These are phyloP conservation scores for Linanthus parryae DNA, from an alignment of 148 eudicot genomes.

Conservation along the genomic window DNA sequence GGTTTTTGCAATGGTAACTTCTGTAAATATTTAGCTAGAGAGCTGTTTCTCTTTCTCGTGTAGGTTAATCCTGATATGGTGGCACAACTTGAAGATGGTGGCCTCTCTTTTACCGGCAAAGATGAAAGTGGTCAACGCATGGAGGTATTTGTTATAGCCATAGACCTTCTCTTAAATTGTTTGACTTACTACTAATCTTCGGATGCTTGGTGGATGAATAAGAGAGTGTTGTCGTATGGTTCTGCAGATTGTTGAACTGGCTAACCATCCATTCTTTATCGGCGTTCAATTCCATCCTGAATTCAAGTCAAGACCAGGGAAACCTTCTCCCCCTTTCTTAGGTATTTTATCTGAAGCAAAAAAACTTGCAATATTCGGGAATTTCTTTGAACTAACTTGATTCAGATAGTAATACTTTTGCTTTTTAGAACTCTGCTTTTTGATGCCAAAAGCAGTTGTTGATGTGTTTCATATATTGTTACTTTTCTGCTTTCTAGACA, in stretches of 20 bases:
- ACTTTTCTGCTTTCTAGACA: too few species aligned
- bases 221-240: neutral
- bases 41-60: constrained; percentile 10
- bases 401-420: too few species aligned
- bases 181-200: neutral
- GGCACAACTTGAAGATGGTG: constrained; percentile 71
- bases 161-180: neutral
- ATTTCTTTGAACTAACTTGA: neutral
- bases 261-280: constrained; percentile 69
- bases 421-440: too few species aligned
- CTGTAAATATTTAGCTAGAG: neutral
- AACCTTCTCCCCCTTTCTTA: constrained; percentile 82
- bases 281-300: constrained; percentile 98
- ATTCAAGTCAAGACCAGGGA: constrained; percentile 90
- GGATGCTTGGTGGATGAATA: neutral
- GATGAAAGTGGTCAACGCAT: constrained; percentile 87
- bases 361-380: neutral
- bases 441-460: too few species aligned
- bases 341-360: constrained; percentile 30
- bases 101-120: constrained; percentile 83
- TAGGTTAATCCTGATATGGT: constrained; percentile 91
- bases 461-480: too few species aligned
- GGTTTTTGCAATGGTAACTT: neutral
- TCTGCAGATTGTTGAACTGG: constrained; percentile 77
- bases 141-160: constrained; percentile 57